Evolutionary conservation across 441 rosid genomes (phyloP).

Genomic region (Eruca vesicaria): DNA sequence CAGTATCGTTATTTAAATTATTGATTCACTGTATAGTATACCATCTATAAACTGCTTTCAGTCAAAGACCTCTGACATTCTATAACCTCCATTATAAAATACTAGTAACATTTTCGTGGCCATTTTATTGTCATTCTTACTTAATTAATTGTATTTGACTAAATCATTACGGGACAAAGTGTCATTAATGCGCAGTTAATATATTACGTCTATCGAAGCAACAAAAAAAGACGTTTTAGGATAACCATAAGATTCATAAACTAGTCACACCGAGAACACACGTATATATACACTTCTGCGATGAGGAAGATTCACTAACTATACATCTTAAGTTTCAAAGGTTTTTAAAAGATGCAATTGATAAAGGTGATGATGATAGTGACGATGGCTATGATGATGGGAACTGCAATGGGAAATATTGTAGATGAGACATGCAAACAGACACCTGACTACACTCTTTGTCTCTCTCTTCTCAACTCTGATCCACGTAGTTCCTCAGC

Average conservation of each 20-base stretch:
- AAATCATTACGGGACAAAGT: neutral
- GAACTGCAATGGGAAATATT: conserved; percentile 1
- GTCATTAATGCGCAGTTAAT: neutral
- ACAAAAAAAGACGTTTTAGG: neutral
- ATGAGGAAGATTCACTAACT: neutral
- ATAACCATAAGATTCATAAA: neutral
- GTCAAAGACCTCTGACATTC: neutral
- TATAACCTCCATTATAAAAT: neutral
- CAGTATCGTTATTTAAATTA: too few species aligned
- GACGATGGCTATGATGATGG: conserved; percentile 9
- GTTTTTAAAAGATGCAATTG: neutral
- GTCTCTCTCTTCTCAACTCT: conserved; percentile 31
- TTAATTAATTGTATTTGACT: neutral
- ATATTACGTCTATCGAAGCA: neutral
- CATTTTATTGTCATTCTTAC: neutral
- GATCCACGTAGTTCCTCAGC: conserved; percentile 36
- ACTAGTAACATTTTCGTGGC: neutral
- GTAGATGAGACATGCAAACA: conserved; percentile 36
- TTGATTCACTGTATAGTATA: neutral
- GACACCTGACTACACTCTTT: conserved; percentile 32
- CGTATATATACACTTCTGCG: neutral
- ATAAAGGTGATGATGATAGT: neutral
- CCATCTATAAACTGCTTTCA: neutral
- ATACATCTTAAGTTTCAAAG: neutral
- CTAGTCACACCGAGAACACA: neutral